phyloP scores from a whole-genome alignment of 306 rosid species.

The Potentilla sterilis region DNA sequence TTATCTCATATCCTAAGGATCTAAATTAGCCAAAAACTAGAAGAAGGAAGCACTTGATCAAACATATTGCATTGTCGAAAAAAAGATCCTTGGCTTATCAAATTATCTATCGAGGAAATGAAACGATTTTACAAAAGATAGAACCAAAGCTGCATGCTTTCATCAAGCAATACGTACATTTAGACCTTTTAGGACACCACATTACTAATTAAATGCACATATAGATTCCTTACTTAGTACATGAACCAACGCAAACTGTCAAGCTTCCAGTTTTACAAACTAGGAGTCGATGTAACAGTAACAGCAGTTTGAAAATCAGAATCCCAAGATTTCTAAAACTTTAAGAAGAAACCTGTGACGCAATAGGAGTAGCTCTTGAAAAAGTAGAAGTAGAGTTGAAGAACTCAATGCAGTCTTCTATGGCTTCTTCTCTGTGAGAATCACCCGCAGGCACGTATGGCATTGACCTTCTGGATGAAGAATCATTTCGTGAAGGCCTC shows the following conservation, averaged over 20 bases:
- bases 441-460: slow-evolving; percentile 42
- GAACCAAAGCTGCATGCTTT: neutral
- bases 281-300: neutral
- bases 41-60: neutral
- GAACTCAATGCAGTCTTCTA: slow-evolving; percentile 88
- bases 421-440: slow-evolving; percentile 63
- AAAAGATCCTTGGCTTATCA: neutral
- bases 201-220: neutral
- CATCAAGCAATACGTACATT: neutral
- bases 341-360: slow-evolving; percentile 22
- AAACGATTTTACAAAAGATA: neutral
- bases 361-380: slow-evolving; percentile 55
- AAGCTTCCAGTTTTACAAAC: neutral
- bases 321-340: neutral
- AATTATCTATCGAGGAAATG: neutral
- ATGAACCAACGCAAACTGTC: neutral
- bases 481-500: slow-evolving; percentile 19
- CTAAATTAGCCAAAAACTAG: neutral
- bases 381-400: slow-evolving; percentile 57
- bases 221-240: neutral
- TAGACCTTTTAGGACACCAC: neutral
- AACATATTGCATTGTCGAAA: neutral
- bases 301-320: neutral
- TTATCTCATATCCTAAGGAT: neutral
- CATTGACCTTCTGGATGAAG: slow-evolving; percentile 41